A percentile compares a stretch with the other conserved stretches of the same genome.
phyloP scores from a whole-genome alignment of 2,329 filamentous ascomycete genomes.

The Cadophora sp. region DNA sequence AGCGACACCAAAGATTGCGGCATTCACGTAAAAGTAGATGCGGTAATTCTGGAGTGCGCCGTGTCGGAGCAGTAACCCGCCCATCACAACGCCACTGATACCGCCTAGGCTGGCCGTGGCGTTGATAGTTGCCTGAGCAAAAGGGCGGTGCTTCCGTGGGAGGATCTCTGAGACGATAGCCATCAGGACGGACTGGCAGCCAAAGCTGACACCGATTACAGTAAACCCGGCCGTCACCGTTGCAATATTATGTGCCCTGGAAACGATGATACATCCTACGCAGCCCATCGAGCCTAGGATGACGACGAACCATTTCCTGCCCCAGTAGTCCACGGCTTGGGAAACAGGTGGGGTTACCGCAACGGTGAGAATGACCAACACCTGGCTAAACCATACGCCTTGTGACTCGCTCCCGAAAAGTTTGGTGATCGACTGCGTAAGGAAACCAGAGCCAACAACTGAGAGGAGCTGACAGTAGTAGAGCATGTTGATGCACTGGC shows the following conservation, averaged over 20 bases:
- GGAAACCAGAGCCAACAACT: too few species aligned
- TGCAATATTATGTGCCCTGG: conserved; percentile 45
- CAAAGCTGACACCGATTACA: conserved; percentile 47
- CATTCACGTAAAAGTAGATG: too few species aligned
- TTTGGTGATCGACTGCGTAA: too few species aligned
- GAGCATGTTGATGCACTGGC: too few species aligned
- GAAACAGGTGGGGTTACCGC: conserved; percentile 49
- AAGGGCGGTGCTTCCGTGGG: conserved; percentile 46
- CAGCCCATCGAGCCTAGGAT: conserved; percentile 44
- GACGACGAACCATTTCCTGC: conserved; percentile 50
- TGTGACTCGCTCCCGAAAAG: too few species aligned
- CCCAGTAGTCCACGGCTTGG: conserved; percentile 51
- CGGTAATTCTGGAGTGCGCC: too few species aligned
- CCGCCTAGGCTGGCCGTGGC: conserved; percentile 42
- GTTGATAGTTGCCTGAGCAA: conserved; percentile 46
- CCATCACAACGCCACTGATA: conserved; percentile 45
- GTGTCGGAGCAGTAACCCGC: too few species aligned
- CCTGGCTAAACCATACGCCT: too few species aligned
- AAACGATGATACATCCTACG: conserved; percentile 47
- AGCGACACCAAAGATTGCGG: conserved; percentile 38
- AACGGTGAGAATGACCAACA: conserved; percentile 45
- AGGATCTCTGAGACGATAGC: conserved; percentile 50
- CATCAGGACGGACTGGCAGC: conserved; percentile 48
- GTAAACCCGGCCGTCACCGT: conserved; percentile 25
- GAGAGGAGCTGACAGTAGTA: too few species aligned